Evolutionary conservation across 2,329 filamentous ascomycete species (phyloP).

Genomic region (Coleophoma eucalyptorum): DNA sequence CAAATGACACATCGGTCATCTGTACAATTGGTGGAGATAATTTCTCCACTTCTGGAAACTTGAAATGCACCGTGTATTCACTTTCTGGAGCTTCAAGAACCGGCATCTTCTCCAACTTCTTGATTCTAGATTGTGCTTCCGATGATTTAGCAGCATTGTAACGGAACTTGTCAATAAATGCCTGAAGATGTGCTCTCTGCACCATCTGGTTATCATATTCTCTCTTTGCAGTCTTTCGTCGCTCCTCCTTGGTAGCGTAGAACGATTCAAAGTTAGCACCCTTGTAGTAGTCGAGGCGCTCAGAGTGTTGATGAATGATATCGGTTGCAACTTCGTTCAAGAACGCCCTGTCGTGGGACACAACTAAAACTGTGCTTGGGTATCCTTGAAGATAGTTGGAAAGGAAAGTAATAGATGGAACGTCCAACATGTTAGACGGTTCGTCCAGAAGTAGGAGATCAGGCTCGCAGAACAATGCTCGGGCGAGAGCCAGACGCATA

Average conservation of each 20-base stretch:
- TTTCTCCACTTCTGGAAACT: conserved; percentile 96
- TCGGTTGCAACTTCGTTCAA: conserved; percentile 98
- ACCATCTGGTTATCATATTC: conserved; percentile 99
- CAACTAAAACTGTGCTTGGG: conserved; percentile 90
- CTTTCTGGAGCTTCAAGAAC: conserved; percentile 84
- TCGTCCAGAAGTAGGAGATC: conserved; percentile 95
- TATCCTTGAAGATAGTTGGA: conserved; percentile 93
- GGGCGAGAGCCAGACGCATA: conserved; percentile 91
- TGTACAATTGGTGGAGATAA: conserved; percentile 96
- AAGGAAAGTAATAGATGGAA: conserved; percentile 98
- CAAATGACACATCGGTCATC: conserved; percentile 90
- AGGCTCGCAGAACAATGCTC: conserved; percentile 96
- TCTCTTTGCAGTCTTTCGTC: conserved; percentile 91
- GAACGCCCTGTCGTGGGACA: conserved; percentile 98
- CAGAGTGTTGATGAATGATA: conserved; percentile 97
- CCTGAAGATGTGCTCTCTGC: conserved; percentile 86
- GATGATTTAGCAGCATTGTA: conserved; percentile 99
- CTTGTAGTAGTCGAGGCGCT: conserved; percentile 97
- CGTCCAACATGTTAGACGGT: conserved; percentile 99
- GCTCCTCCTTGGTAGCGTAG: conserved; percentile 95
- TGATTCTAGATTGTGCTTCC: conserved; percentile 97
- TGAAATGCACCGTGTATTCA: conserved; percentile 95
- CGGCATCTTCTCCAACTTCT: conserved; percentile 98
- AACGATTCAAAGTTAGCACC: conserved; percentile 96
- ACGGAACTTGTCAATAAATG: conserved; percentile 99